Conservation (phyloP, 371 early-diverging fungal genomes). For the Syncephalastrum racemosum region DNA sequence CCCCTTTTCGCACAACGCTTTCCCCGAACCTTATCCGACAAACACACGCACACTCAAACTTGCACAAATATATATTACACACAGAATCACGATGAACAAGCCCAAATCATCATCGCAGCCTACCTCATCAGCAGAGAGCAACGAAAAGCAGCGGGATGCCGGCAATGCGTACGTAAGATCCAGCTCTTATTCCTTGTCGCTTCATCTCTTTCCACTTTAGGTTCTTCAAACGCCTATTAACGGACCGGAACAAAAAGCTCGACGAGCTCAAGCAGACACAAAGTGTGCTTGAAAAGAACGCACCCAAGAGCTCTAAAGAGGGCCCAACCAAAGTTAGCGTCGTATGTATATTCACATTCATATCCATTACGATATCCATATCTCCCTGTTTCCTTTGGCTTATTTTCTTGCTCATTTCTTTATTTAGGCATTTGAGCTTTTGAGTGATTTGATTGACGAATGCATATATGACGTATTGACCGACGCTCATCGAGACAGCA, state of each 20-base stretch:
- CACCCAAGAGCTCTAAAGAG: conserved; percentile 7
- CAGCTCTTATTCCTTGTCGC: background rate
- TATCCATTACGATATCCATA: no score
- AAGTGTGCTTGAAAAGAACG: conserved; percentile 27
- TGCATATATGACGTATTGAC: conserved; percentile 65
- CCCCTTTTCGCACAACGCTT: no score
- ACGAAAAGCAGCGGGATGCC: conserved; percentile 16
- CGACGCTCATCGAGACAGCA: conserved; percentile 66
- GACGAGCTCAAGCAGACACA: conserved; percentile 42
- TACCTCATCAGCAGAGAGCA: background rate
- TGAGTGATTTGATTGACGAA: conserved; percentile 65
- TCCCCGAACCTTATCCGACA: no score
- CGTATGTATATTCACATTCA: conserved; percentile 11
- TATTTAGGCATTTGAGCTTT: conserved; percentile 40
- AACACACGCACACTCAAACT: no score
- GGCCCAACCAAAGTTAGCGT: conserved; percentile 28
- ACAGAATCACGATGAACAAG: conserved; percentile 12
- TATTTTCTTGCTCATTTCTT: background rate
- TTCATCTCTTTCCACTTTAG: conserved; percentile 13
- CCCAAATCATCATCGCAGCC: conserved; percentile 10
- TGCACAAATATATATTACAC: no score
- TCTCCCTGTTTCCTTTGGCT: background rate
- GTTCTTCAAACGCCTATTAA: conserved; percentile 32
- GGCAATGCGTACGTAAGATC: conserved; percentile 14
- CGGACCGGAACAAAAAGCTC: conserved; percentile 39